These are phyloP conservation scores for Eutrema yunnanense DNA, from an alignment of 345 rosid species.

Conservation along the genomic window DNA sequence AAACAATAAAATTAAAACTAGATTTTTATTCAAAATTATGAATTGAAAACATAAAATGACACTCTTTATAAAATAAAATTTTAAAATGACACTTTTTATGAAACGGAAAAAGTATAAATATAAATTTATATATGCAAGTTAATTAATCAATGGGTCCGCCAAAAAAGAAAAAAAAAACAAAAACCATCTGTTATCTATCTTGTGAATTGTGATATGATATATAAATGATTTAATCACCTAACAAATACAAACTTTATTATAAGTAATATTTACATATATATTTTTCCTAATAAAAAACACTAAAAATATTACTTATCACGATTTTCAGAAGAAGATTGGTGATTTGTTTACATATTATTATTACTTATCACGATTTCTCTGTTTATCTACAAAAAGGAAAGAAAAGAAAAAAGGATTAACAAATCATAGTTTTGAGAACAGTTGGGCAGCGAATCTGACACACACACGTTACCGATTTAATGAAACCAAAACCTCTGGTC, in stretches of 20 bases:
- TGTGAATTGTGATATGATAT: not conserved
- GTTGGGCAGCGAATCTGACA: not conserved
- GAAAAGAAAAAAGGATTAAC: not conserved
- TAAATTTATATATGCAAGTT: not conserved
- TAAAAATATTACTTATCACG: too few species aligned
- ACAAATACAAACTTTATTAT: not conserved
- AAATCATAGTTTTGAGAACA: not conserved
- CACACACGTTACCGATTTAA: not conserved
- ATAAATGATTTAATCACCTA: slow-evolving; percentile 3
- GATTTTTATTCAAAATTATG: too few species aligned
- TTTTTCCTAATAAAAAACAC: too few species aligned
- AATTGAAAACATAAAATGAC: too few species aligned
- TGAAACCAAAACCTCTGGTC: not conserved
- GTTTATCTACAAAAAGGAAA: not conserved
- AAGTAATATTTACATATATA: too few species aligned
- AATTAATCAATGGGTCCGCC: slow-evolving; percentile 8
- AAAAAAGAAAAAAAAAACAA: not conserved
- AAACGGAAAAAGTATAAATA: too few species aligned
- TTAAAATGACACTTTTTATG: too few species aligned
- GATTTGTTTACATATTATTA: too few species aligned
- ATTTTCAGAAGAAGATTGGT: too few species aligned
- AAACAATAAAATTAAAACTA: too few species aligned
- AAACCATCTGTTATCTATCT: not conserved
- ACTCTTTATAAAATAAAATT: too few species aligned
- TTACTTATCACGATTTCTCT: not conserved